Evolutionary conservation across 306 rosid species (phyloP), one percentile per base, ranked within the genome.

Genomic region (Macrotyloma uniflorum): DNA sequence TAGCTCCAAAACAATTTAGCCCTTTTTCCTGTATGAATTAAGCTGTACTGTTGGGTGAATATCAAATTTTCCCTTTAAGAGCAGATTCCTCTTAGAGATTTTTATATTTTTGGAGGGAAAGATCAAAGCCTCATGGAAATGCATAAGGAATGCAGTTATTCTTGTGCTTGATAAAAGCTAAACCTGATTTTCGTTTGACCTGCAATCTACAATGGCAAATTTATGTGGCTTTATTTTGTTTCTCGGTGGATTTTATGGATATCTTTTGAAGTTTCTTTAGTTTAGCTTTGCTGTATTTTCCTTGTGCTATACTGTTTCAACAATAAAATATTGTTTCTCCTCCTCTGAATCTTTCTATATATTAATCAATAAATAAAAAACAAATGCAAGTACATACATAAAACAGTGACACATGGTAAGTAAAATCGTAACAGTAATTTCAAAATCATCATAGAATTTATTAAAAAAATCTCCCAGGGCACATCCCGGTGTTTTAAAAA

Each of bases 161-260:
- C 79, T 59, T 43, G 70, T n/a, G 24, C 40, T 42, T 45, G 45
- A 74, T 62, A 12, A 24, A 46, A 47, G 72, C 22, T n/a, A 63
- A 36, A 43, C 59, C 15, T 59, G 43, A 49, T 58, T 74, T 59
- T 12, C 45, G 59, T 59, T 59, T 43, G 58, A 5, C 58, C 47
- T 19, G 9, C 5, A 8, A 74, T 74, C 28, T 35, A 55, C 22
- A 26, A 24, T 24, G 57, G 43, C n/a, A 57, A 35, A 35, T 51
- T 51, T 51, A 3, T 23, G 3, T 50, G 23, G 13, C 24, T 40
- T 14, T 36, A 0, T n/a, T 42, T 35, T 5, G 15, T 42, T 3
- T 43, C 14, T 45, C 32, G 32, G 49, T 30, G 23, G 62, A 15
- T 32, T 28, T 45, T 61, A 18, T 64, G 53, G 40, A 75, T 76